Percentiles rank a stretch among this genome's conserved stretches.
phyloP scores from a whole-genome alignment of 352 stramenopile species.

The Phytophthora meadii region DNA sequence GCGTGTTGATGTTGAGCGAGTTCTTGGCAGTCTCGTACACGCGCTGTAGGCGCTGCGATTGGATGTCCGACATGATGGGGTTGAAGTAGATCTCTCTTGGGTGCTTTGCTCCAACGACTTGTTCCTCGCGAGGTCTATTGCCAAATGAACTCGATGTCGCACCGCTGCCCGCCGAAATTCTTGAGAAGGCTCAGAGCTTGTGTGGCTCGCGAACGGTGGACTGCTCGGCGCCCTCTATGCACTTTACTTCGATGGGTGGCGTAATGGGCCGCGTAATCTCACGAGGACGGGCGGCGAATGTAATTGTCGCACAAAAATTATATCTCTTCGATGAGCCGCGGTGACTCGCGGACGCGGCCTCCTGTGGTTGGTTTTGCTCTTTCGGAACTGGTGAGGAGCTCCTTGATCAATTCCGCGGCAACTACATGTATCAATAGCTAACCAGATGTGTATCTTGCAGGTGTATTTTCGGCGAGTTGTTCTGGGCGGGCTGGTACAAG shows the following conservation, averaged over 20 bases:
- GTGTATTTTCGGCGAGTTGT: conserved; percentile 27
- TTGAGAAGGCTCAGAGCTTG: conserved; percentile 16
- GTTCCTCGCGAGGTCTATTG: conserved; percentile 18
- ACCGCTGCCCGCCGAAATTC: conserved; percentile 2
- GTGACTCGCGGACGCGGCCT: conserved; percentile 8
- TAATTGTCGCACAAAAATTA: conserved; percentile 25
- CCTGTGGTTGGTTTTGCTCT: conserved; percentile 21
- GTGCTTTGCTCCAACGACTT: conserved; percentile 8
- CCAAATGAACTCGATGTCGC: conserved; percentile 29
- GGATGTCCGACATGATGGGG: conserved; percentile 59
- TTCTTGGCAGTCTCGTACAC: conserved; percentile 80
- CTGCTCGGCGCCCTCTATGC: conserved; percentile 28
- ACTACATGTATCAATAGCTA: conserved; percentile 28
- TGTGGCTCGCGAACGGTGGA: conserved; percentile 23
- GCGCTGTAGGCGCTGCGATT: conserved; percentile 72
- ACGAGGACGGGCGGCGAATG: conserved; percentile 2
- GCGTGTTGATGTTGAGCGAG: conserved; percentile 84
- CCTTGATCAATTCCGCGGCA: too few species aligned
- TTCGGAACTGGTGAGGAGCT: conserved; percentile 36
- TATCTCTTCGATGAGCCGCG: conserved; percentile 13
- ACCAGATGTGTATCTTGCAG: conserved; percentile 29
- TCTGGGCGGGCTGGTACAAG: conserved; percentile 25
- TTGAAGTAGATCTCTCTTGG: conserved; percentile 8
- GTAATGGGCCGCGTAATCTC: conserved; percentile 21
- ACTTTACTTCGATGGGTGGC: conserved; percentile 23